Evolutionary conservation across 106 monocot species (phyloP).

Genomic region (Chionographis japonica): DNA sequence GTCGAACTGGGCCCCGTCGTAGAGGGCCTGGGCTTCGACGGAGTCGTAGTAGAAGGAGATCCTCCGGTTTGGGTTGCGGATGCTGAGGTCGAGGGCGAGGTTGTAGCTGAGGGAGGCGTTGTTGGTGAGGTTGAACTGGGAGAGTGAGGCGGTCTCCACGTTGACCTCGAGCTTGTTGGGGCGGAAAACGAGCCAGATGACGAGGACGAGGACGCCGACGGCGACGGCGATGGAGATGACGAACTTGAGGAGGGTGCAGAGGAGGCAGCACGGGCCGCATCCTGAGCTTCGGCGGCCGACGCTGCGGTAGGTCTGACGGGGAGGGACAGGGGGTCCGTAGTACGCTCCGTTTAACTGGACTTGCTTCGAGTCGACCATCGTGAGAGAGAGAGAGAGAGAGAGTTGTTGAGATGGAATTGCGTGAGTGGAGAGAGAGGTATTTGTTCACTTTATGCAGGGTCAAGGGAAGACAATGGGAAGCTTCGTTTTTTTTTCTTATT

Average conservation of each 20-base stretch:
- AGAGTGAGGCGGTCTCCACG: conserved; percentile 25
- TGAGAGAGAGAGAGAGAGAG: too few species aligned
- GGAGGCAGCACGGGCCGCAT: background rate
- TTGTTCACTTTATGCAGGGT: too few species aligned
- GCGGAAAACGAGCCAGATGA: conserved; percentile 33
- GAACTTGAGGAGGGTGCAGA: background rate
- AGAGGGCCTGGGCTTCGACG: conserved; percentile 29
- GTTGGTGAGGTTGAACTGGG: conserved; percentile 25
- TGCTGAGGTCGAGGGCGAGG: conserved; percentile 22
- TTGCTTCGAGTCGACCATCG: too few species aligned
- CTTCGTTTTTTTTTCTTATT: too few species aligned
- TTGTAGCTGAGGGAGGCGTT: conserved; percentile 24
- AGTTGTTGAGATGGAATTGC: too few species aligned
- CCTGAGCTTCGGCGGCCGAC: too few species aligned
- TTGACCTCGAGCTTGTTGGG: conserved; percentile 22
- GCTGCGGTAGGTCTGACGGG: too few species aligned
- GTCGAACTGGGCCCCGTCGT: conserved; percentile 17
- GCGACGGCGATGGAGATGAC: conserved; percentile 9
- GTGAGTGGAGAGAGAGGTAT: too few species aligned
- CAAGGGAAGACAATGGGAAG: too few species aligned
- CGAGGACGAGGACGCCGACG: conserved; percentile 19
- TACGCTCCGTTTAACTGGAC: too few species aligned
- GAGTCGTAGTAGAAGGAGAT: conserved; percentile 45
- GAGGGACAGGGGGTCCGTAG: too few species aligned
- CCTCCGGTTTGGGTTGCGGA: conserved; percentile 48